These are phyloP conservation scores for Carallia brachiata DNA, from an alignment of 345 rosid genomes.

Conservation along the genomic window DNA sequence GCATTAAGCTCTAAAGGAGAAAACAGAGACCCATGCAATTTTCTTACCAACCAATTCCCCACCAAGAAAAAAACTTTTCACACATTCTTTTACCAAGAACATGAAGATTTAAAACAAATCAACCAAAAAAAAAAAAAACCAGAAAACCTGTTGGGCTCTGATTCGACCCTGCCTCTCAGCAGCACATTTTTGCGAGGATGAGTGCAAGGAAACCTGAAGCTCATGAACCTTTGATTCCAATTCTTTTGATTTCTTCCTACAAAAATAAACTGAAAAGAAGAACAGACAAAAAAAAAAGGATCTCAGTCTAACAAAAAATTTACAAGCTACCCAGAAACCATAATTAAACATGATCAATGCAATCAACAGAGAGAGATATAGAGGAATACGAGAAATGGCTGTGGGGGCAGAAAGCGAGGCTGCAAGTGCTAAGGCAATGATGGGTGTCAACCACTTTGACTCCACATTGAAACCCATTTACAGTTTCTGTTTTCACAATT, in stretches of 20 bases:
- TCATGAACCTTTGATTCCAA: slow-evolving; percentile 38
- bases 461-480: slow-evolving; percentile 12
- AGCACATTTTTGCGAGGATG: slow-evolving; percentile 56
- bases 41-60: too few relatives aligned
- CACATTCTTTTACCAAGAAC: neutral
- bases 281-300: neutral
- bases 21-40: too few relatives aligned
- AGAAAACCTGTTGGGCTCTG: slow-evolving; percentile 75
- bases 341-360: neutral
- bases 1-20: too few relatives aligned
- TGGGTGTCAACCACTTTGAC: slow-evolving; percentile 22
- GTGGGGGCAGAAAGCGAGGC: slow-evolving; percentile 38
- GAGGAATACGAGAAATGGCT: slow-evolving; percentile 31
- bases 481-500: neutral
- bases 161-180: slow-evolving; percentile 91
- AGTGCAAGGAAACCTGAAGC: slow-evolving; percentile 60
- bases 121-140: neutral
- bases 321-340: neutral
- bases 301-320: neutral
- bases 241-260: slow-evolving; percentile 41
- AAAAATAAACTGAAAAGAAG: slow-evolving; percentile 42
- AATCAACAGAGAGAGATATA: neutral
- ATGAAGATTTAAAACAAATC: neutral
- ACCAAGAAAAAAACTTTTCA: too few relatives aligned
- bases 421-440: slow-evolving; percentile 20